A percentile compares a stretch with the other conserved stretches of the same genome.
Conservation (phyloP, 2,329 filamentous ascomycete species). For the Calonectria hongkongensis region DNA sequence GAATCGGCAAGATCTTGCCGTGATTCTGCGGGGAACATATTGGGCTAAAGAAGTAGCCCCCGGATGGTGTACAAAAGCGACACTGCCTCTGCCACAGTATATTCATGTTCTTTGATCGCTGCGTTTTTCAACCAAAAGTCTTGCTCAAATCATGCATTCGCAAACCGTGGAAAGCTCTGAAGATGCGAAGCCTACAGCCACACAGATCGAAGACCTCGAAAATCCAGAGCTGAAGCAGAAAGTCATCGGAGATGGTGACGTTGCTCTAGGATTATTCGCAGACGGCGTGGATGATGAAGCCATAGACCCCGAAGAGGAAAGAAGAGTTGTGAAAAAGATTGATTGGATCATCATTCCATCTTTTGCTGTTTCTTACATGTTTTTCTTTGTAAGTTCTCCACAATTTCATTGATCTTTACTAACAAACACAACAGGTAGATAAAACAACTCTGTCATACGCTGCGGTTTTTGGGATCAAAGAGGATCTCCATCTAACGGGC, state of each 20-base stretch:
- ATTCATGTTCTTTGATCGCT: background rate
- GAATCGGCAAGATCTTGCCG: conserved; percentile 10
- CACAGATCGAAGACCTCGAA: background rate
- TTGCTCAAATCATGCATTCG: background rate
- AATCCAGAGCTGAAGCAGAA: conserved; percentile 2
- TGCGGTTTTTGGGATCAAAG: conserved; percentile 1
- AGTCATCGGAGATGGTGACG: background rate
- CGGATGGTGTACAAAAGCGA: background rate
- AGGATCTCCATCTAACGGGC: background rate
- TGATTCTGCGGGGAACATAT: background rate
- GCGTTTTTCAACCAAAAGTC: too few species aligned
- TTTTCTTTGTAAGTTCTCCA: conserved; percentile 8
- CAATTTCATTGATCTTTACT: too few species aligned
- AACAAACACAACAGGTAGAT: background rate
- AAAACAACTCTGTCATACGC: conserved; percentile 19
- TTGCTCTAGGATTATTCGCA: background rate
- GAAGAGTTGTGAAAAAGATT: conserved; percentile 13
- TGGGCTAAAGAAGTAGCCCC: background rate
- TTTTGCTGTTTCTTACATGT: conserved; percentile 20
- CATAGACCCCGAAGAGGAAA: background rate
- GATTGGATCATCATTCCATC: conserved; percentile 12
- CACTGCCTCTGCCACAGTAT: too few species aligned
- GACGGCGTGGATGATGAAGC: background rate
- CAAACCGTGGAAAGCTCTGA: background rate
- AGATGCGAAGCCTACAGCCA: background rate